Percentiles rank a stretch among this genome's conserved stretches.
These are phyloP conservation scores for Aspergillus sojae DNA, from an alignment of 2,329 filamentous ascomycete genomes.

Conservation along the genomic window DNA sequence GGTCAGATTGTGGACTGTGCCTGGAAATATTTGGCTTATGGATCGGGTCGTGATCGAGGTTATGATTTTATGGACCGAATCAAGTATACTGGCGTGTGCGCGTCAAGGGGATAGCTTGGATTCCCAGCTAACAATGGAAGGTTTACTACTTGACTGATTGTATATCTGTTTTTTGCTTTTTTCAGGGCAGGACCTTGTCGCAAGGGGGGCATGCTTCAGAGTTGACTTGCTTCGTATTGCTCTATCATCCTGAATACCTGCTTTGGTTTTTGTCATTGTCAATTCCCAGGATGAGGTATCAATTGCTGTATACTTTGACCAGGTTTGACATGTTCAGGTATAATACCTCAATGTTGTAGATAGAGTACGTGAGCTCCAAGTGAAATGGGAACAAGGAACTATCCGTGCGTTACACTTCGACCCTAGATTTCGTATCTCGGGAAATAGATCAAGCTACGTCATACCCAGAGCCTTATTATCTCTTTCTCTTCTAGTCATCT, in stretches of 20 bases:
- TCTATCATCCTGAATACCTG: background rate
- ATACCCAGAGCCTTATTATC: background rate
- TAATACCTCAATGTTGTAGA: background rate
- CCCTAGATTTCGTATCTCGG: background rate
- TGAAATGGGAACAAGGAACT: background rate
- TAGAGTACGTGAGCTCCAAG: background rate
- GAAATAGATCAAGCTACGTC: background rate
- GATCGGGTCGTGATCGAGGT: background rate
- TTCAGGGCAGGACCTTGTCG: background rate
- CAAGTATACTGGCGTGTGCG: background rate
- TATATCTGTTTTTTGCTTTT: background rate
- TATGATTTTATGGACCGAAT: background rate
- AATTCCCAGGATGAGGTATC: background rate
- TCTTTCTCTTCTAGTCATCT: no score
- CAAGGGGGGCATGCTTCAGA: background rate
- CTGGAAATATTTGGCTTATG: background rate
- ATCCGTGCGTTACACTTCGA: background rate
- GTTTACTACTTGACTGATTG: background rate
- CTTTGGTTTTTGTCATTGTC: background rate
- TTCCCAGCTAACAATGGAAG: background rate
- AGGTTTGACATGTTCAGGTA: background rate
- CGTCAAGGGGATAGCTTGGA: background rate
- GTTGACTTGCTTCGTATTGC: background rate
- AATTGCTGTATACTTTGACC: background rate
- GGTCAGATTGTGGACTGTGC: background rate